Conservation (phyloP, 1,284 basidiomycete species). For the Peniophora sp. region DNA sequence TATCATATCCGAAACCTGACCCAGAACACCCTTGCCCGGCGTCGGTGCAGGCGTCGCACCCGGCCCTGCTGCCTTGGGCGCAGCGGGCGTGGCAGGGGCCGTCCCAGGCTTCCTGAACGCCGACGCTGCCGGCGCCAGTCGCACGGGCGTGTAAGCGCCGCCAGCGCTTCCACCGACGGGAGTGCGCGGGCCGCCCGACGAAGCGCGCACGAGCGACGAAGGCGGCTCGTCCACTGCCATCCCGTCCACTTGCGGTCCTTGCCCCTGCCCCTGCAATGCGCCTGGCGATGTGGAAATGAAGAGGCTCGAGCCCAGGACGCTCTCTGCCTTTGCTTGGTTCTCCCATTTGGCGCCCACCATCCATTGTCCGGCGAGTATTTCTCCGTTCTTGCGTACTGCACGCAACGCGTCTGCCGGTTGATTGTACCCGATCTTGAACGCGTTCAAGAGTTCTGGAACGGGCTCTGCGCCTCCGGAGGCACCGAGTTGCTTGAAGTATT, state of each 20-base stretch:
- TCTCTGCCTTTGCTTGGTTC: background rate
- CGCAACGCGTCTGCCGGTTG: constrained; percentile 64
- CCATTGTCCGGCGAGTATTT: constrained; percentile 62
- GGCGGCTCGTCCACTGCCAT: constrained; percentile 37
- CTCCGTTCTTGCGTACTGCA: constrained; percentile 72
- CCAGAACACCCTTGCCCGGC: constrained; percentile 52
- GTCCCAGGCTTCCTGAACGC: constrained; percentile 50
- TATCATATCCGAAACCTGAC: constrained; percentile 68
- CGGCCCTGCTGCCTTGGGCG: constrained; percentile 12
- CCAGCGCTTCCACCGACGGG: too few relatives aligned
- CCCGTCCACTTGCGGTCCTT: constrained; percentile 14
- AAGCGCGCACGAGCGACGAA: constrained; percentile 3
- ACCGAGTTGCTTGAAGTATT: constrained; percentile 65
- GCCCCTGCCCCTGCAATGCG: too few relatives aligned
- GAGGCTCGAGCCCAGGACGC: too few relatives aligned
- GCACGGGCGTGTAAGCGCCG: constrained; percentile 42
- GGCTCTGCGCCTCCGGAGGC: constrained; percentile 57
- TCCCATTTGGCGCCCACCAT: constrained; percentile 82
- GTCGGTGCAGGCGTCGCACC: constrained; percentile 11
- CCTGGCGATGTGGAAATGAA: too few relatives aligned
- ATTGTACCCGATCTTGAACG: constrained; percentile 64
- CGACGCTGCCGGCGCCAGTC: constrained; percentile 58
- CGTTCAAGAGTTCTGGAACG: constrained; percentile 57
- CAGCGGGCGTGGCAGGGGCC: constrained; percentile 21
- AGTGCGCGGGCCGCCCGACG: too few relatives aligned